Conservation (phyloP, 306 rosid species). For the Acacia acuminata region DNA sequence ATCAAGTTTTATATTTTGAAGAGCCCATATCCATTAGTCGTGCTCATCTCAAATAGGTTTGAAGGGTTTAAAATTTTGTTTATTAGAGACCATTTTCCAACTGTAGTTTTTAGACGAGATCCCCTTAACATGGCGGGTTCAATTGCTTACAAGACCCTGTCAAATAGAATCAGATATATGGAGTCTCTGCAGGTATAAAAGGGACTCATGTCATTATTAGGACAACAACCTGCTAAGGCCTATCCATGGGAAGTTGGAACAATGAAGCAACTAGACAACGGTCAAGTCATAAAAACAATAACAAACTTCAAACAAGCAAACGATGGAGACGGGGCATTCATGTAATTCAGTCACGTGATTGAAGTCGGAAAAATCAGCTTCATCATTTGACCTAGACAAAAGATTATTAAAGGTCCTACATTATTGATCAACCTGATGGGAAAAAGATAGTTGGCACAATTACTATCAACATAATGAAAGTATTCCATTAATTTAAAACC, state of each 20-base stretch:
- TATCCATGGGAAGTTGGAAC: not conserved
- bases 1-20: too few species aligned
- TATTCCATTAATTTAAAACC: slow-evolving; percentile 7
- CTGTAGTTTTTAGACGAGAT: not conserved
- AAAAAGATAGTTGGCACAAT: not conserved
- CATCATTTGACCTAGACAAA: not conserved
- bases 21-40: too few species aligned
- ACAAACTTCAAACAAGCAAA: not conserved
- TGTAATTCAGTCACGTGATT: not conserved
- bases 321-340: not conserved
- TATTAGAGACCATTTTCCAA: too few species aligned
- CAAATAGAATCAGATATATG: too few species aligned
- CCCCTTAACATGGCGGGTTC: not conserved
- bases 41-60: too few species aligned
- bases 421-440: not conserved
- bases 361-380: not conserved
- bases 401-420: not conserved
- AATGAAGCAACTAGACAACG: not conserved
- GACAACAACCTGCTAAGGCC: not conserved
- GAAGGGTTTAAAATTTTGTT: not conserved
- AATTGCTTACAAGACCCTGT: too few species aligned
- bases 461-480: not conserved
- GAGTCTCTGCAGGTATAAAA: too few species aligned
- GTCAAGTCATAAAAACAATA: not conserved
- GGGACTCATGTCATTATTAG: too few species aligned